Percentiles rank a stretch among this genome's conserved stretches.
Evolutionary conservation across 164 flowering plant species (phyloP).

Genomic region (Malania oleifera): DNA sequence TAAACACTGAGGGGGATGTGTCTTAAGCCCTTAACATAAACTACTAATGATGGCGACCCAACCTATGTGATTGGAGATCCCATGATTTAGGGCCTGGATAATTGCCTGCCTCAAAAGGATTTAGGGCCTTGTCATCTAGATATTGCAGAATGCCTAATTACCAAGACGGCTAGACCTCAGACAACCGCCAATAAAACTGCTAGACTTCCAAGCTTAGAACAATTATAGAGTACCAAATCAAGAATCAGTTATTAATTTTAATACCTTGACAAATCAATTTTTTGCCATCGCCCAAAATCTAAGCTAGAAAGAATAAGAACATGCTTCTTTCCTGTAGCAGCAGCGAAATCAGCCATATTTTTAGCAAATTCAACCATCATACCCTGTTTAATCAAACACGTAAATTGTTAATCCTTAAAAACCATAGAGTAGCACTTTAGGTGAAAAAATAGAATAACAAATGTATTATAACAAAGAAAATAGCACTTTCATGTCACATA

Average conservation of each 20-base stretch:
- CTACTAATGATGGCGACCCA: too few species aligned
- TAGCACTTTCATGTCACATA: too few species aligned
- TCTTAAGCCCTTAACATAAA: too few species aligned
- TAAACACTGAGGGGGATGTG: too few species aligned
- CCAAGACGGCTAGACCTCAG: too few species aligned
- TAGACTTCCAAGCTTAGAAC: background rate
- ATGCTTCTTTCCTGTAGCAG: constrained; percentile 71
- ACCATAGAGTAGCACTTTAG: too few species aligned
- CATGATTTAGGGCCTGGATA: too few species aligned
- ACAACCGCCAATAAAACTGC: background rate
- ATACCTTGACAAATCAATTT: constrained; percentile 72
- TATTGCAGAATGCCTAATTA: background rate
- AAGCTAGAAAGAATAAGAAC: constrained; percentile 81
- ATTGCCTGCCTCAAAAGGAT: too few species aligned
- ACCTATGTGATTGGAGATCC: too few species aligned
- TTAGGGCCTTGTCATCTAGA: too few species aligned
- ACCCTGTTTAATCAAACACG: constrained; percentile 49
- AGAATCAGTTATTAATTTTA: background rate
- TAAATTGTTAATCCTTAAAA: too few species aligned
- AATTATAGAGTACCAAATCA: background rate
- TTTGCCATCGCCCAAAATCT: constrained; percentile 73
- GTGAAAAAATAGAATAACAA: too few species aligned
- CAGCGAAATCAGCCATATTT: constrained; percentile 76
- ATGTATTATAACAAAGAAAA: background rate
- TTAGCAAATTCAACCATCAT: constrained; percentile 77